These are phyloP conservation scores for Mortierella sp. DNA, from an alignment of 371 early-diverging fungal genomes.

Conservation along the genomic window DNA sequence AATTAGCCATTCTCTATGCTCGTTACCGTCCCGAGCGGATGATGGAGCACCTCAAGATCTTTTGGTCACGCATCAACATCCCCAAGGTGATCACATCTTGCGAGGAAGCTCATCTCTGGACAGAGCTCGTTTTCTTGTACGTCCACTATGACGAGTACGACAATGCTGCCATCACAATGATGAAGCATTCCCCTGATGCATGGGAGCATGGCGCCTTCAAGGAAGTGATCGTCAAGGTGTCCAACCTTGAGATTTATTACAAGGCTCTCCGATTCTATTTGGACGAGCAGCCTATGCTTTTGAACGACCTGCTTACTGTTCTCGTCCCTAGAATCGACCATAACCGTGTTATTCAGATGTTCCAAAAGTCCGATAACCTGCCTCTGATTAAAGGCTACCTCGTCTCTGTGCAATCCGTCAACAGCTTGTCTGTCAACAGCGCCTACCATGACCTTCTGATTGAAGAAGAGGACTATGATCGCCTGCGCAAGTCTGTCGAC, in stretches of 20 bases:
- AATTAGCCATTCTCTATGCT: constrained; percentile 95
- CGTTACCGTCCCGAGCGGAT: constrained; percentile 94
- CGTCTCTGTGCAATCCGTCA: constrained; percentile 90
- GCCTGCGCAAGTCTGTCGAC: constrained; percentile 93
- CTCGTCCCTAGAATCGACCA: constrained; percentile 95
- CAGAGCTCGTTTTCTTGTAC: constrained; percentile 96
- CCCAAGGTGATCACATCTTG: constrained; percentile 97
- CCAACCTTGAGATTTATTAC: constrained; percentile 96
- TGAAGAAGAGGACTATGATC: constrained; percentile 96
- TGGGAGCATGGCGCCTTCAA: constrained; percentile 97
- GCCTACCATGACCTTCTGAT: constrained; percentile 96
- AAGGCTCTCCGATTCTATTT: constrained; percentile 97
- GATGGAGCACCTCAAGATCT: constrained; percentile 97
- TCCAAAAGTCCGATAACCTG: constrained; percentile 95
- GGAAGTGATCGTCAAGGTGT: constrained; percentile 95
- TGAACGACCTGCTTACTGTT: constrained; percentile 91
- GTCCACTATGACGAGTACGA: constrained; percentile 98
- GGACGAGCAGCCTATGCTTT: constrained; percentile 92
- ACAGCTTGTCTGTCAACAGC: constrained; percentile 93
- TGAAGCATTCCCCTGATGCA: constrained; percentile 91
- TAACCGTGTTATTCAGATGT: constrained; percentile 94
- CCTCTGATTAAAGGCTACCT: constrained; percentile 96
- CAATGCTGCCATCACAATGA: constrained; percentile 95
- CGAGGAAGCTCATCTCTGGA: constrained; percentile 94
- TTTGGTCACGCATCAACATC: constrained; percentile 96